Percentiles rank a stretch among this genome's conserved stretches.
phyloP scores from a whole-genome alignment of 345 rosid species.

The Erucastrum elatum region DNA sequence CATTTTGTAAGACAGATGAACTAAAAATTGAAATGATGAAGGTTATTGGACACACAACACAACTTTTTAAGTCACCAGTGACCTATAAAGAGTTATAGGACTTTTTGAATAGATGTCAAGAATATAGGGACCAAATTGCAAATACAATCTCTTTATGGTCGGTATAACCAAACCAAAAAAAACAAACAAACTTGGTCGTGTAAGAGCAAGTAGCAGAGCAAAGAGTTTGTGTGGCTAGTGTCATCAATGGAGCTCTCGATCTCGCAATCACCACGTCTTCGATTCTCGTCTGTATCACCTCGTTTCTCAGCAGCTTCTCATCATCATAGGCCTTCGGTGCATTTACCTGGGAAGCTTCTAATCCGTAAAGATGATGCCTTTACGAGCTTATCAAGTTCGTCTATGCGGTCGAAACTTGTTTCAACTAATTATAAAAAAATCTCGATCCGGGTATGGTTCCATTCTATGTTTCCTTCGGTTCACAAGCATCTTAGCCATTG shows the following conservation, averaged over 20 bases:
- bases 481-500: constrained; percentile 10
- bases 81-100: not conserved
- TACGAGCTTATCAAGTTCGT: constrained; percentile 36
- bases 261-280: constrained; percentile 33
- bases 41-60: not conserved
- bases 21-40: not conserved
- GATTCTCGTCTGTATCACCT: constrained; percentile 15
- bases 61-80: too few relatives aligned
- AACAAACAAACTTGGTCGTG: not conserved
- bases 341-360: constrained; percentile 18
- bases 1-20: not conserved
- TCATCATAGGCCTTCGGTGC: constrained; percentile 23
- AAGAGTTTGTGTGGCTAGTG: constrained; percentile 35
- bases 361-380: constrained; percentile 16
- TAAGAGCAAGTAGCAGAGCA: constrained; percentile 4
- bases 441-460: constrained; percentile 35
- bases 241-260: constrained; percentile 43
- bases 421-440: constrained; percentile 26
- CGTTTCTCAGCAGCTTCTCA: constrained; percentile 28
- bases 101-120: not conserved
- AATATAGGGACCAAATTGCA: constrained; percentile 7
- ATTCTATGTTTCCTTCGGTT: not conserved
- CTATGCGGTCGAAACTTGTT: constrained; percentile 34
- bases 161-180: not conserved
- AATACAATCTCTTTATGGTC: not conserved